Percentiles rank a stretch among this genome's conserved stretches.
Conservation (phyloP, 2,329 filamentous ascomycete species). For the Cladosporium sp. region DNA sequence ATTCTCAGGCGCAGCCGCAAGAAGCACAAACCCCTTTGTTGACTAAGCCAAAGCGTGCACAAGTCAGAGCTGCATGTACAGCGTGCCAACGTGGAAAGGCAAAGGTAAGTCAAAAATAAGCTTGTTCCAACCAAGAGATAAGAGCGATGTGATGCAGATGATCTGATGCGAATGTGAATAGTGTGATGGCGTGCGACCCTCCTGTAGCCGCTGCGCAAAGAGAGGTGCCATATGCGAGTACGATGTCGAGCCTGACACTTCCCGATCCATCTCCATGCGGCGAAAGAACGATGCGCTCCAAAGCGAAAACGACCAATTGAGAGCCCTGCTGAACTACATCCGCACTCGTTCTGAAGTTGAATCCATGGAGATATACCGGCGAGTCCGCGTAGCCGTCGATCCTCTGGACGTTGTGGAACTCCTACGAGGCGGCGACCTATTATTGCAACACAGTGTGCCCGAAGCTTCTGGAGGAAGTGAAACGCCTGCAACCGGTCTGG, state of each 20-base stretch:
- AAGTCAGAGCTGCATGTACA: constrained; percentile 8
- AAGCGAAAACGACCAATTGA: constrained; percentile 1
- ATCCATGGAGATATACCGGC: constrained; percentile 10
- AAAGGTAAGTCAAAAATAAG: constrained; percentile 1
- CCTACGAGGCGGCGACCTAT: not conserved
- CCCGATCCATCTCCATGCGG: constrained; percentile 8
- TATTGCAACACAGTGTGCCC: constrained; percentile 1
- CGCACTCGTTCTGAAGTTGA: constrained; percentile 8
- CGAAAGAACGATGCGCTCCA: constrained; percentile 11
- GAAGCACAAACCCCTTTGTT: not conserved
- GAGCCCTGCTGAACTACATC: constrained; percentile 3
- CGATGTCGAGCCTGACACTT: constrained; percentile 11
- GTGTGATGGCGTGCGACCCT: constrained; percentile 8
- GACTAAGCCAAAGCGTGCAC: constrained; percentile 9
- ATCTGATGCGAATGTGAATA: not conserved
- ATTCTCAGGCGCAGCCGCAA: constrained; percentile 1
- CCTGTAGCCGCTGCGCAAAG: constrained; percentile 9
- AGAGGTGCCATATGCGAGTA: constrained; percentile 7
- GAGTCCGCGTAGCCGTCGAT: constrained; percentile 6
- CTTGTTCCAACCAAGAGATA: no score
- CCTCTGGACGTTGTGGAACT: constrained; percentile 8
- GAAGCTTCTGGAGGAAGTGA: constrained; percentile 1
- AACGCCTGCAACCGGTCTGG: constrained; percentile 3
- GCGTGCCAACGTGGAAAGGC: constrained; percentile 12
- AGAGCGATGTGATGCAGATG: no score